Percentiles rank a stretch among this genome's conserved stretches.
phyloP scores from a whole-genome alignment of 306 rosid species.

The Sicyos edulis region DNA sequence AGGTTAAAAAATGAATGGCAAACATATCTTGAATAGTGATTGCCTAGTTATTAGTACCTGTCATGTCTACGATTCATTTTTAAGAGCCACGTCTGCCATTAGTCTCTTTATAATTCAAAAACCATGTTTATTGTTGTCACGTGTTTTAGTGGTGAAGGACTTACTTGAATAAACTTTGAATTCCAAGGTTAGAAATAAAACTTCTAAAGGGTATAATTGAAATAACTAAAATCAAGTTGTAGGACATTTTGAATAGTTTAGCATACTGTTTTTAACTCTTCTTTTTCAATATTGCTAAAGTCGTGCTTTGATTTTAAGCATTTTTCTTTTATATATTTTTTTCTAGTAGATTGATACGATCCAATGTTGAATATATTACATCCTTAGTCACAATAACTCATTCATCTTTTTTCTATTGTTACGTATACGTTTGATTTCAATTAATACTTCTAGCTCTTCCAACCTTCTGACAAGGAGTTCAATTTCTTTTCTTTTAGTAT shows the following conservation, averaged over 20 bases:
- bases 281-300: neutral
- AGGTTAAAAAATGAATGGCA: too few species aligned
- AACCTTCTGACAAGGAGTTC: slow-evolving; percentile 16
- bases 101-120: neutral
- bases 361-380: neutral
- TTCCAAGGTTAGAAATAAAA: neutral
- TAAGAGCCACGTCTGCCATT: neutral
- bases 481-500: slow-evolving; percentile 37
- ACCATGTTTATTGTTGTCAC: neutral
- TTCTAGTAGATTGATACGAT: neutral
- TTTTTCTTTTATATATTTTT: too few species aligned
- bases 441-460: neutral
- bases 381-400: neutral
- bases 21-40: neutral
- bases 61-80: neutral
- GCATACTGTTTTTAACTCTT: neutral
- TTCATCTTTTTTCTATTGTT: neutral
- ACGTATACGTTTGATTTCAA: neutral
- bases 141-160: neutral
- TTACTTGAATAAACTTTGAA: neutral
- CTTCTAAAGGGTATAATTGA: neutral
- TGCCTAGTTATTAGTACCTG: neutral
- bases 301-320: neutral
- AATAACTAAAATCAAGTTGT: neutral
- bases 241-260: neutral